phyloP scores from a whole-genome alignment of 768 basidiomycete species.

The Wakefieldia striispora region DNA sequence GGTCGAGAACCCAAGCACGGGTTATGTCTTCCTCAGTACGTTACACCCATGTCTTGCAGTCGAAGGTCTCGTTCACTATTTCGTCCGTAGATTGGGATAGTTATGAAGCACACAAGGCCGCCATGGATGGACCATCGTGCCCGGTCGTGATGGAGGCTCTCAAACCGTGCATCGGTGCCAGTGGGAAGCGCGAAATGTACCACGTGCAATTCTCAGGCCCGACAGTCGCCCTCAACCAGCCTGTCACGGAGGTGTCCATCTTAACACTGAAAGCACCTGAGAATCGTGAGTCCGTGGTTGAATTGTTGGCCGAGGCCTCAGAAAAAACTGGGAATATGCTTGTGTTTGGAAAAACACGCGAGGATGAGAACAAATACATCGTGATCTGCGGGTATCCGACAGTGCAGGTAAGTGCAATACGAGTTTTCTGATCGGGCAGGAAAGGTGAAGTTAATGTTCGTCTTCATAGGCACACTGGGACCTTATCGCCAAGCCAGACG shows the following conservation, averaged over 20 bases:
- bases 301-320: conserved; percentile 11
- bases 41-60: background rate
- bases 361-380: conserved; percentile 22
- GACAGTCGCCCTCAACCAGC: background rate
- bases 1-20: too few species aligned
- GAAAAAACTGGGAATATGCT: conserved; percentile 9
- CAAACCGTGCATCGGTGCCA: background rate
- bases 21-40: too few species aligned
- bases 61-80: background rate
- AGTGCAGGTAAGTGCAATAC: conserved; percentile 20
- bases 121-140: conserved; percentile 8
- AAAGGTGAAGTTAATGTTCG: background rate
- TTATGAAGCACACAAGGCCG: conserved; percentile 16
- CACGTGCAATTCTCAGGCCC: conserved; percentile 21
- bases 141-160: conserved; percentile 1
- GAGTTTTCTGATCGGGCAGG: background rate
- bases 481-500: conserved; percentile 6
- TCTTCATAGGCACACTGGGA: conserved; percentile 17
- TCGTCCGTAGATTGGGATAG: conserved; percentile 27
- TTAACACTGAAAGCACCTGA: conserved; percentile 21
- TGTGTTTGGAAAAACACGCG: conserved; percentile 20
- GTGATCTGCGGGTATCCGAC: conserved; percentile 20
- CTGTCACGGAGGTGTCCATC: conserved; percentile 8
- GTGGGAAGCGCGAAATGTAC: conserved; percentile 11
- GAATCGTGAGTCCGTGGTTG: conserved; percentile 16